Evolutionary conservation across 257 asterid genomes (phyloP).

Genomic region (Penstemon davidsonii): DNA sequence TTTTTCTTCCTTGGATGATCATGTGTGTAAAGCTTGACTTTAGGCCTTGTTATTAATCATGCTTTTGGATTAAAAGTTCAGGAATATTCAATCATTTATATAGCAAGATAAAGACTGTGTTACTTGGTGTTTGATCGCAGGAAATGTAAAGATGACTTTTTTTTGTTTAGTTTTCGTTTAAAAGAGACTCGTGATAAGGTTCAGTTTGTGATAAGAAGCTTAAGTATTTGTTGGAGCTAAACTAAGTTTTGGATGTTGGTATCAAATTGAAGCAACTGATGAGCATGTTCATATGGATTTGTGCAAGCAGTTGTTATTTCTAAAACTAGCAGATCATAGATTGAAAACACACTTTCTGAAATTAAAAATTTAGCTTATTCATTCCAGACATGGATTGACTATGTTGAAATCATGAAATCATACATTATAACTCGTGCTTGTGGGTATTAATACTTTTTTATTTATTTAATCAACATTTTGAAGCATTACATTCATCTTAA

Average conservation of each 20-base stretch:
- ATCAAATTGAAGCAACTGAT: conserved; percentile 2
- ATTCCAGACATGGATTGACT: not conserved
- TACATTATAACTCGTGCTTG: not conserved
- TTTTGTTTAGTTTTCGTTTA: not conserved
- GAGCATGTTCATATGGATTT: not conserved
- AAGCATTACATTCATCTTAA: not conserved
- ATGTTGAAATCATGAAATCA: not conserved
- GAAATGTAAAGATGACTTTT: not conserved
- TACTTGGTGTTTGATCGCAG: not conserved
- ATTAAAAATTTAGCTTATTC: not conserved
- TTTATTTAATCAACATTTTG: not conserved
- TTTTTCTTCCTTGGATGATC: not conserved
- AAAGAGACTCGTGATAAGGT: not conserved
- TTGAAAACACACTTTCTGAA: not conserved
- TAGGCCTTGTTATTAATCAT: not conserved
- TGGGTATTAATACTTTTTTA: not conserved
- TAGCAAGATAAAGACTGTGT: not conserved
- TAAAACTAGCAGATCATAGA: too few species aligned
- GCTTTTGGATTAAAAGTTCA: not conserved
- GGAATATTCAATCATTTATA: not conserved
- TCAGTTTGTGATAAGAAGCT: not conserved
- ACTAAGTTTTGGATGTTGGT: not conserved
- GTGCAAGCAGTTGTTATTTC: not conserved
- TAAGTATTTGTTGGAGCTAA: not conserved
- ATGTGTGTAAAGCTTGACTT: conserved; percentile 10